A percentile compares a stretch with the other conserved stretches of the same genome.
Conservation (phyloP, 2,329 filamentous ascomycete species). For the Boeremia exigua region DNA sequence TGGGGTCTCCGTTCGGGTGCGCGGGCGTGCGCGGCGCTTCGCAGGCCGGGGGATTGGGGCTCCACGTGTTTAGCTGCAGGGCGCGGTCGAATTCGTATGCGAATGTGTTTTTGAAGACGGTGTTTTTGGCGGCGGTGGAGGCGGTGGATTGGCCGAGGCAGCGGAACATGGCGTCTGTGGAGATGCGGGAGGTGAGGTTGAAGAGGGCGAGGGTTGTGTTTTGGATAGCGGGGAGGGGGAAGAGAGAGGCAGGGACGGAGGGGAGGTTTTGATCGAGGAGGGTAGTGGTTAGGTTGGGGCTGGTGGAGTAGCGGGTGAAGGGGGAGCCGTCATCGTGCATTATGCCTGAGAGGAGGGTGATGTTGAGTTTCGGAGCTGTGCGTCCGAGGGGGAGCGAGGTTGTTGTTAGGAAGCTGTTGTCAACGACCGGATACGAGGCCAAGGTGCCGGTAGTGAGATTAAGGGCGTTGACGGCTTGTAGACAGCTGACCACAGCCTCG, state of each 20-base stretch:
- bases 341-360: conserved; percentile 35
- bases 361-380: conserved; percentile 22
- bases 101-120: conserved; percentile 31
- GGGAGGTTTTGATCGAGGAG: conserved; percentile 22
- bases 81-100: conserved; percentile 43
- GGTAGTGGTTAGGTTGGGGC: conserved; percentile 27
- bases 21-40: conserved; percentile 30
- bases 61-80: conserved; percentile 37
- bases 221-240: conserved; percentile 28
- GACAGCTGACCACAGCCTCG: conserved; percentile 27
- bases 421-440: conserved; percentile 39
- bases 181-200: conserved; percentile 39
- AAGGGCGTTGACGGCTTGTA: conserved; percentile 30
- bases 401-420: conserved; percentile 38
- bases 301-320: conserved; percentile 37
- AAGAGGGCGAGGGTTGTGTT: conserved; percentile 46
- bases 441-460: conserved; percentile 13
- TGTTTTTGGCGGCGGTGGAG: conserved; percentile 26
- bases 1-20: conserved; percentile 36
- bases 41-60: conserved; percentile 46
- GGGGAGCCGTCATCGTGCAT: conserved; percentile 43
- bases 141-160: conserved; percentile 42
- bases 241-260: conserved; percentile 15
- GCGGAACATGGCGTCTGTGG: conserved; percentile 41
- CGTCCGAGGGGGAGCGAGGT: conserved; percentile 28